Evolutionary conservation across 352 stramenopile species (phyloP).

Genomic region (Globisporangium sylvaticum): DNA sequence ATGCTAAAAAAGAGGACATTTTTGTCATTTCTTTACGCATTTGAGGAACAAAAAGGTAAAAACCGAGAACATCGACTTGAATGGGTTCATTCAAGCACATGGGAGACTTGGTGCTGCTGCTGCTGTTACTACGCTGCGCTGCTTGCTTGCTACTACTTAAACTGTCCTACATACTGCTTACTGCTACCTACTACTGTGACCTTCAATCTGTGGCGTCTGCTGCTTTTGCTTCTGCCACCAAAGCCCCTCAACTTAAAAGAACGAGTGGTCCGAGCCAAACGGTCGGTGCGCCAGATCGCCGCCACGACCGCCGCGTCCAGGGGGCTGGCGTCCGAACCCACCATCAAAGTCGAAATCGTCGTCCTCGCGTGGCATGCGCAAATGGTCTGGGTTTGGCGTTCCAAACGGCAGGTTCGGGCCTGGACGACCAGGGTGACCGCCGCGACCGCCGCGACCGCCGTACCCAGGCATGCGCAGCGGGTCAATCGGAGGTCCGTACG

Average conservation of each 20-base stretch:
- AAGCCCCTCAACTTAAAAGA: constrained; percentile 28
- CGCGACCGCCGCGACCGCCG: constrained; percentile 12
- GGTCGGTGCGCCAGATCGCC: constrained; percentile 37
- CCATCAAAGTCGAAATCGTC: constrained; percentile 41
- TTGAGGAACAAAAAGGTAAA: neutral
- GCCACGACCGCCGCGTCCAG: constrained; percentile 23
- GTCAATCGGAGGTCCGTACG: constrained; percentile 64
- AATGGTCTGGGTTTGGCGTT: constrained; percentile 69
- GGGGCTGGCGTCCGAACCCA: constrained; percentile 32
- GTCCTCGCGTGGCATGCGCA: constrained; percentile 71
- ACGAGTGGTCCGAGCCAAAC: constrained; percentile 64
- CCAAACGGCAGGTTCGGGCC: constrained; percentile 66
- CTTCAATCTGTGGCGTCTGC: neutral
- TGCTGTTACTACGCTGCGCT: neutral
- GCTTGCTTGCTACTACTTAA: neutral
- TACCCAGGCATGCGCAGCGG: constrained; percentile 46
- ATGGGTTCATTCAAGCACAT: neutral
- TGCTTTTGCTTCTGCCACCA: neutral
- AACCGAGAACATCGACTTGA: neutral
- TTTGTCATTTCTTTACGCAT: neutral
- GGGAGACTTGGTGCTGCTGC: neutral
- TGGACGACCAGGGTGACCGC: constrained; percentile 27
- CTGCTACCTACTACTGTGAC: neutral
- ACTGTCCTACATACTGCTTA: neutral
- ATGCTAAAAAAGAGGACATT: neutral